Base-by-base conservation (phyloP, 2,329 filamentous ascomycete genomes). In the Rhinocladiella mackenziei region DNA sequence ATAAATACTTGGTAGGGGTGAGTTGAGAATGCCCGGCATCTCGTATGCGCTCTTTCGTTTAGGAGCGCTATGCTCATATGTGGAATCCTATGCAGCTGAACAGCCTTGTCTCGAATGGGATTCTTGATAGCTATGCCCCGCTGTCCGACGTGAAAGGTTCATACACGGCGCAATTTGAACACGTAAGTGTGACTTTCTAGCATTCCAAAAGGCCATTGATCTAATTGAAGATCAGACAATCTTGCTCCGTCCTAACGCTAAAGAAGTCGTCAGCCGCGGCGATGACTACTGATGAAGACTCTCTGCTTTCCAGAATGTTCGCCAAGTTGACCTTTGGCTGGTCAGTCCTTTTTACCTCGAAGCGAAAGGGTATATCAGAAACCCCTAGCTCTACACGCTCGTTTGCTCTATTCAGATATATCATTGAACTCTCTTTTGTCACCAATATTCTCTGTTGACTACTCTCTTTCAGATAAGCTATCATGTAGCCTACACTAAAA, bases 161-260 rank as follows among this genome's bases (percentile, higher is more conserved):
- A 1, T 82, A 81, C 57, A 73, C 75, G 4, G 80, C 80, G 7
- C 80, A 83, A 54, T 83, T 77, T 58, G 80, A 83, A 63, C 80
- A 77, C 61, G 67, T 71, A 58, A 44, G 64, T 57, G 5, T 31
- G 17, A 10, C 11, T 31, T 14, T 18, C 13, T 4, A 5, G 30
- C 5, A 32, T 25, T 14, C 11, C 30, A 29, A 15, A 13, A 15
- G 29, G 20, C 43, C 41, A 17, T n/a, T 14, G 23, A 43, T 51
- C 1, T 48, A 43, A 22, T 41, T 34, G 19, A 34, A 19, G 51
- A n/a, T 45, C 14, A 63, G 61, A 71, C 68, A 9, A 63, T 71
- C 46, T 48, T 55, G 18, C 41, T 55, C 8, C 47, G 39, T 10
- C 50, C 53, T 36, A 39, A 62, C 18, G 55, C 58, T 29, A 77